Base-by-base conservation (phyloP, 2,329 filamentous ascomycete genomes). In the Alternaria metachromatica region DNA sequence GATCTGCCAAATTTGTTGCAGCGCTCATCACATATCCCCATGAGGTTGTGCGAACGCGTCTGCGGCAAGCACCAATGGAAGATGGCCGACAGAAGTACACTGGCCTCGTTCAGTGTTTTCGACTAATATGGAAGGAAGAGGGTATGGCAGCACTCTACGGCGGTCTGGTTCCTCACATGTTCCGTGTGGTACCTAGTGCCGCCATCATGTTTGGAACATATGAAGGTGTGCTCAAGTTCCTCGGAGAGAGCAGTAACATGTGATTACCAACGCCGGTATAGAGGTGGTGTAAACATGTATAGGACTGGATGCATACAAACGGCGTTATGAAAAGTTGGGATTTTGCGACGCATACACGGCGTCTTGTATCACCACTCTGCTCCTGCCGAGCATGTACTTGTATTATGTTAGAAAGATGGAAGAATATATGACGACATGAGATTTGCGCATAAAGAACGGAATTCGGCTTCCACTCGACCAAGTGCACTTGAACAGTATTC, bases 151-250 rank as follows among this genome's bases (percentile, higher is more conserved):
- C 91, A 30, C 84, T 98, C 65, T 98, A 97, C 77, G 94, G 95
- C 60, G 94, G 94, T 18, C 85, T 98, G 74, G 96, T 94, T 13
- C 94, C 95, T 50, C 95, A 98, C 78, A 88, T 98, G 74, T 88
- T 97, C 81, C 87, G 94, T 65, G 94, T 94, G 7, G 94, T 97
- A 6, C 95, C 95, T 2, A 96, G 92, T 71, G 94, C 95, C 8
- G 94, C 92, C 70, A 97, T 98, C 79, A 97, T 97, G 92, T 97
- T 97, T 80, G 94, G 93, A 80, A 96, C 96, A 84, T 97, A 85
- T 59, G 84, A 86, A 68, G 81, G 78, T n/a, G 82, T 85, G n/a
- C 70, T 86, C 60, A 82, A 82, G 71, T 74, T 82, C 12, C 67
- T 85, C 44, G 84, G 84, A 4, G 80, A 83, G 65, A 82, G 77